phyloP scores from a whole-genome alignment of 1,139 yeast species.

The Groenewaldozyma sp. region DNA sequence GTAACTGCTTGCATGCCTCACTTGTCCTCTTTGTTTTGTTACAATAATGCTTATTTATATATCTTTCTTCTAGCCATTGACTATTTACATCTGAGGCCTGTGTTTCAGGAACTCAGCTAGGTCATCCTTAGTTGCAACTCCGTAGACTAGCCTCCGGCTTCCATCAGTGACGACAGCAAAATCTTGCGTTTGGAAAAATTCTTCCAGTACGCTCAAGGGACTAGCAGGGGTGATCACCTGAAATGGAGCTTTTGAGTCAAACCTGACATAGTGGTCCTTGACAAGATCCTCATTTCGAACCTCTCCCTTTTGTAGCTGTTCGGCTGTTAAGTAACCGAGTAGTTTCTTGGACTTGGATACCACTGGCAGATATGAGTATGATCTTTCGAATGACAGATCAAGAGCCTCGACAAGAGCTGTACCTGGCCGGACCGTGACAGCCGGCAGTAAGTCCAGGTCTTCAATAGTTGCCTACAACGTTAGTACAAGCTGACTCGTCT shows the following conservation, averaged over 20 bases:
- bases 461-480: conserved; percentile 45
- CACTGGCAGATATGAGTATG: conserved; percentile 51
- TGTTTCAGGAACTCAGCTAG: conserved; percentile 43
- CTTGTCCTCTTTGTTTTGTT: too few species aligned
- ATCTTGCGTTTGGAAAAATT: conserved; percentile 43
- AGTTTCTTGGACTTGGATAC: conserved; percentile 45
- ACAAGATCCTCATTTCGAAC: conserved; percentile 39
- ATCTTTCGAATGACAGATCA: conserved; percentile 44
- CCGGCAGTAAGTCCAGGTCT: conserved; percentile 55
- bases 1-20: too few species aligned
- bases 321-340: conserved; percentile 50
- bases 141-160: conserved; percentile 47
- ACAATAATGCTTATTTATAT: conserved; percentile 2
- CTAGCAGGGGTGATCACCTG: conserved; percentile 47
- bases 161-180: conserved; percentile 54
- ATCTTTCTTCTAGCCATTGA: too few species aligned
- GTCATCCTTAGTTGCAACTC: conserved; percentile 59
- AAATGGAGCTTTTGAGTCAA: conserved; percentile 21
- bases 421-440: conserved; percentile 46
- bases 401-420: conserved; percentile 41
- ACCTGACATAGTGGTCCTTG: conserved; percentile 25
- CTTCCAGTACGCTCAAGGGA: conserved; percentile 47
- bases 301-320: conserved; percentile 32
- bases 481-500: background rate
- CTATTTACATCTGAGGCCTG: conserved; percentile 33